These are phyloP conservation scores for Nothophoma quercina DNA, from an alignment of 2,329 filamentous ascomycete species.

Conservation along the genomic window DNA sequence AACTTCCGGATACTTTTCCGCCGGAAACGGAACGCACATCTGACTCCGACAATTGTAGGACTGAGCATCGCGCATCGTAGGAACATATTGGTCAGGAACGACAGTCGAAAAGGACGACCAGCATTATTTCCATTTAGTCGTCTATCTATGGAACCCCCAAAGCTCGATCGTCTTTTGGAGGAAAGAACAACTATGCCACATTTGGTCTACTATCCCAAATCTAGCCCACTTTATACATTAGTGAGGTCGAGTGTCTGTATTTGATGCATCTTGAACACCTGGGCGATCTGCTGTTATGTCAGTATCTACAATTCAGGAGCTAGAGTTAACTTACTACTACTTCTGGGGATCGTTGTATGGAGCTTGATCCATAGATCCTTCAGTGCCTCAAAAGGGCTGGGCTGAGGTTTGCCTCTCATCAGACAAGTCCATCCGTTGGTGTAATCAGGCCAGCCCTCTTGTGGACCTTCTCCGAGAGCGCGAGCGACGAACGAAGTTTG, in stretches of 20 bases:
- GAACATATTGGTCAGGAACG: neutral
- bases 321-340: neutral
- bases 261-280: too few species aligned
- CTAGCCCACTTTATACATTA: too few species aligned
- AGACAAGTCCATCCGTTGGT: neutral
- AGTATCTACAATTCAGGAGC: neutral
- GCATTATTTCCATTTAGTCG: too few species aligned
- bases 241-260: too few species aligned
- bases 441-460: neutral
- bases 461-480: neutral
- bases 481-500: neutral
- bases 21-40: slow-evolving; percentile 1
- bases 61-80: neutral
- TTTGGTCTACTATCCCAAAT: too few species aligned
- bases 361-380: neutral
- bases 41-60: neutral
- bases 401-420: neutral
- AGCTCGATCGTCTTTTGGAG: too few species aligned
- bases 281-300: too few species aligned
- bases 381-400: neutral
- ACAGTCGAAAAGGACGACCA: neutral
- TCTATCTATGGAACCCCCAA: too few species aligned
- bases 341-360: neutral
- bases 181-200: too few species aligned
- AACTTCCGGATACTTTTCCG: slow-evolving; percentile 12